Evolutionary conservation across 192 early-diverging fungal species (phyloP), one percentile per base, ranked within the genome.

Genomic region (Funneliformis geosporum): DNA sequence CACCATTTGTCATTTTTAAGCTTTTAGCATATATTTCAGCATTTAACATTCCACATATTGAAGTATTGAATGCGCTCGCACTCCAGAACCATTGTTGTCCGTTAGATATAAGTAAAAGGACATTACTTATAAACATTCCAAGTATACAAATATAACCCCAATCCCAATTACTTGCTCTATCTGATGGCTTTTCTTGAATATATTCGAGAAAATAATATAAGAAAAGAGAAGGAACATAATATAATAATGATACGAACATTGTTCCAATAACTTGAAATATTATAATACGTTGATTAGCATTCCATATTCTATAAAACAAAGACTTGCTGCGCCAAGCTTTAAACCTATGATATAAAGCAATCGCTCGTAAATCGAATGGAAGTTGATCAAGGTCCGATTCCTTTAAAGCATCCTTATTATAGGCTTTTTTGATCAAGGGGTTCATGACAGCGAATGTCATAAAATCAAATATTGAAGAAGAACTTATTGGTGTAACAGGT

Each of bases 21-120:
- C 91, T 89, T 78, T 92, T 94, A 28, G 82, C 73, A 42, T 91
- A 90, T 4, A 94, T 85, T 81, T 94, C 93, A 1, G 88, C 79
- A 73, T 86, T 89, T 62, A 89, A 59, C 18, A 88, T 70, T 14
- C 85, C 86, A 80, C 88, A 89, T 47, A 90, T 55, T 21, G 28
- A 39, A 18, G 8, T 3, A 39, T 71, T 27, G 4, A 71, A 25
- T 44, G 14, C 69, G 43, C 69, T 71, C 43, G 69, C 38, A 42
- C 69, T 71, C 69, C 69, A 71, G 43, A 44, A 71, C 69, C 69
- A 71, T 71, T 44, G 43, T 42, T 71, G 69, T 23, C 14, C 21
- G 0, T n/a, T 2, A 5, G 38, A 10, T 5, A 71, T 18, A 44
- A 8, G 8, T 12, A 7, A 46, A 12, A 71, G 39, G 27, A 71